A percentile compares a stretch with the other conserved stretches of the same genome.
These are phyloP conservation scores for Podaxis sp. DNA, from an alignment of 768 basidiomycete species.

Conservation along the genomic window DNA sequence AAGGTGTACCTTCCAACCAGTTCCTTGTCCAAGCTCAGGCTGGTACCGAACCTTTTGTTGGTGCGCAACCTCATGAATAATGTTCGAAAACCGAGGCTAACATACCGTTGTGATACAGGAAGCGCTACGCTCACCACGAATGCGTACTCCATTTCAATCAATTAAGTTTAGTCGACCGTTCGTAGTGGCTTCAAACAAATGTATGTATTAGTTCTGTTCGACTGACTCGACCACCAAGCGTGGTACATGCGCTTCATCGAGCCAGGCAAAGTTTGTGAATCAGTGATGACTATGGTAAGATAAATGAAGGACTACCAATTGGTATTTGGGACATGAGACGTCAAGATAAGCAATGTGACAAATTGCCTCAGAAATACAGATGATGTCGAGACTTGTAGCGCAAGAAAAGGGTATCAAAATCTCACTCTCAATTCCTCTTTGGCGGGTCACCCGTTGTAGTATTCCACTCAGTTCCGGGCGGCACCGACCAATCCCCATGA, in stretches of 20 bases:
- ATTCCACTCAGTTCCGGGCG: conserved; percentile 65
- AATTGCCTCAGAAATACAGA: not conserved
- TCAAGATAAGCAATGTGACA: not conserved
- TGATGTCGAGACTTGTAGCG: not conserved
- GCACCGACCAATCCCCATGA: conserved; percentile 72
- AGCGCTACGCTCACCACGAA: conserved; percentile 31
- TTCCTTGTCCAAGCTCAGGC: conserved; percentile 36
- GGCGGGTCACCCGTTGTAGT: conserved; percentile 73
- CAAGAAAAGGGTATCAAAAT: not conserved
- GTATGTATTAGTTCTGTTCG: too few species aligned
- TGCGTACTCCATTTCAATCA: conserved; percentile 32
- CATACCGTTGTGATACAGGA: conserved; percentile 18
- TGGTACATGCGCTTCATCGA: too few species aligned
- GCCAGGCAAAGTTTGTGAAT: too few species aligned
- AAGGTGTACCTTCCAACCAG: conserved; percentile 32
- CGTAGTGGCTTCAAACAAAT: too few species aligned
- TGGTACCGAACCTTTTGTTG: conserved; percentile 35
- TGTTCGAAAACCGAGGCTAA: not conserved
- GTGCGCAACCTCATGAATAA: conserved; percentile 15
- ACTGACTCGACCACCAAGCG: too few species aligned
- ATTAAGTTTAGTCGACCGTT: conserved; percentile 17
- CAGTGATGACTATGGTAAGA: not conserved
- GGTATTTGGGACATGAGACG: not conserved
- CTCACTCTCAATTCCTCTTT: conserved; percentile 13
- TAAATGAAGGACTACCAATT: not conserved